Evolutionary conservation across 176 grass and related monocot species (phyloP).

Genomic region (Phoenix roebelenii): DNA sequence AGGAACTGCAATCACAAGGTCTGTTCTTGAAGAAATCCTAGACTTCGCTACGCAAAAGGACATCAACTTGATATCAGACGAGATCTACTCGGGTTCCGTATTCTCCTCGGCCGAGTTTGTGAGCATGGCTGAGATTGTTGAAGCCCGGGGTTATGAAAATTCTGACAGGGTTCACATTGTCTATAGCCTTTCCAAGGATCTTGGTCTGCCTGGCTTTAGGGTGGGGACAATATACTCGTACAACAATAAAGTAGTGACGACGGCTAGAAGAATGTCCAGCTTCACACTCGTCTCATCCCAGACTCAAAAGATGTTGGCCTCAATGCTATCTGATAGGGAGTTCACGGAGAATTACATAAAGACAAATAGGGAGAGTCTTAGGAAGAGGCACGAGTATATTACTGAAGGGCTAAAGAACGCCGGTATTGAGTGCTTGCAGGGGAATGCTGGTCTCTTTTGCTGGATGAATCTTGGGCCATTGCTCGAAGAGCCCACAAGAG

Average conservation of each 20-base stretch:
- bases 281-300: conserved; percentile 15
- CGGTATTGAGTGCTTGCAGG: conserved; percentile 11
- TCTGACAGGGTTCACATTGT: conserved; percentile 11
- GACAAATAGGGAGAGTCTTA: conserved; percentile 1
- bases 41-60: not conserved
- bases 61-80: conserved; percentile 14
- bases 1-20: not conserved
- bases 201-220: conserved; percentile 6
- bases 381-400: not conserved
- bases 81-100: conserved; percentile 13
- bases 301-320: conserved; percentile 14
- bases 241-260: conserved; percentile 3
- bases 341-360: conserved; percentile 1
- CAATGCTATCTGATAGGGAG: not conserved
- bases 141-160: not conserved
- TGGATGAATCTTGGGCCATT: conserved; percentile 16
- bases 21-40: not conserved
- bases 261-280: conserved; percentile 13
- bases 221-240: conserved; percentile 13
- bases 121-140: conserved; percentile 5
- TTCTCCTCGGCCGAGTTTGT: conserved; percentile 9
- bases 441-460: conserved; percentile 12
- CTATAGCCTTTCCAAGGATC: conserved; percentile 21
- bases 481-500: not conserved
- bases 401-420: not conserved